Base-by-base conservation (phyloP, 768 basidiomycete genomes). In the Chalciporus sphaerocephalus region DNA sequence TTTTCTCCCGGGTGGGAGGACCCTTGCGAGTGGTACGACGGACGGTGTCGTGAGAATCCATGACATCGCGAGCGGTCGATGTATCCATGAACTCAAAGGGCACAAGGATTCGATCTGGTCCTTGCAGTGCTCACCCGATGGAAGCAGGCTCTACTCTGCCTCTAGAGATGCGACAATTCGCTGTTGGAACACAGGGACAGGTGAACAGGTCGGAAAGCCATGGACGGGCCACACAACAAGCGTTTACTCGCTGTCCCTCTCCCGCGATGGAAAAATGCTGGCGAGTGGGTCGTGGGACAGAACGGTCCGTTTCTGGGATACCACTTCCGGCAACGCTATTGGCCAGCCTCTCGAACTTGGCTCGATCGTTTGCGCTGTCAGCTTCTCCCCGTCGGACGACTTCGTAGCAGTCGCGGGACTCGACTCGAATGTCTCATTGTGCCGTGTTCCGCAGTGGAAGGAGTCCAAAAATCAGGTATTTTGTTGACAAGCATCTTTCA, bases 251-350 rank as follows among this genome's bases (percentile, higher is more conserved):
- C 33, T 47, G 6, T 50, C 48, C 0, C 44, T 47, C 16, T 54
- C 47, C 1, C 20, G 40, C 1, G 38, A 47, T 13, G 54, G 48
- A 6, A 20, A 18, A 0, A 46, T 37, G n/a, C 34, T 55, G 9
- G 54, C 54, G 1, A 55, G 53, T 15, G 40, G 28, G 4, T 54
- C 54, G 1, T 2, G 0, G 4, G 53, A 55, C 37, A 0, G 16
- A 2, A 35, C 46, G 0, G 13, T 55, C 21, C 40, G 54, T 8
- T 38, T 55, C 30, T 55, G 54, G 54, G 12, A 47, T 8, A 1
- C 38, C 8, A 8, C 30, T 2, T 42, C 32, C 13, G 48, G 52
- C 2, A 0, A 10, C 10, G 24, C 40, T 0, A 4, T 55, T 2
- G 45, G 22, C 10, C 17, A 44, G 15, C 23, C 11, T 24, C 24